Evolutionary conservation across 495 filamentous ascomycete species (phyloP).

Genomic region (Trichocladium antarcticum): DNA sequence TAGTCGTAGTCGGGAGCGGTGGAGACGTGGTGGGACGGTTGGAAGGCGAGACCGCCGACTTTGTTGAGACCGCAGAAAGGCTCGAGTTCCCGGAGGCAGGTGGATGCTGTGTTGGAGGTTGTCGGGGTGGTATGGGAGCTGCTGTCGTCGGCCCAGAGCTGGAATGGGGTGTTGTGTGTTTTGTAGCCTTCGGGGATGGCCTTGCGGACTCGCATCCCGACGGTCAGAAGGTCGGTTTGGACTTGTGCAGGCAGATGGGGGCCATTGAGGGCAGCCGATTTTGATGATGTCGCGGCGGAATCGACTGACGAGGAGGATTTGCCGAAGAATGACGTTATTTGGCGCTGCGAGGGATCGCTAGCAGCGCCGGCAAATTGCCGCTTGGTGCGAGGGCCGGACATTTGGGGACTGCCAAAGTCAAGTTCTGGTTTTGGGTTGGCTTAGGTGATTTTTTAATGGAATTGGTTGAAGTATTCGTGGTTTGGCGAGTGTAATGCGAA

Average conservation of each 20-base stretch:
- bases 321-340: slow-evolving; percentile 41
- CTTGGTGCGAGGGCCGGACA: slow-evolving; percentile 38
- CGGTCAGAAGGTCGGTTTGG: slow-evolving; percentile 67
- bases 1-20: slow-evolving; percentile 1
- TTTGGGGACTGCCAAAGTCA: slow-evolving; percentile 6
- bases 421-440: no score
- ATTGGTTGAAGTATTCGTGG: no score
- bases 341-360: slow-evolving; percentile 38
- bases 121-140: background rate
- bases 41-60: slow-evolving; percentile 45
- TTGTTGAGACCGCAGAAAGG: slow-evolving; percentile 70
- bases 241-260: slow-evolving; percentile 50
- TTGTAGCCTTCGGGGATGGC: slow-evolving; percentile 87
- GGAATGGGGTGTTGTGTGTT: slow-evolving; percentile 44
- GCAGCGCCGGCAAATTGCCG: slow-evolving; percentile 42
- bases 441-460: no score
- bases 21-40: slow-evolving; percentile 18
- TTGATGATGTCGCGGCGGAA: slow-evolving; percentile 2
- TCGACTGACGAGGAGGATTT: slow-evolving; percentile 7
- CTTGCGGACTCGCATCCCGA: slow-evolving; percentile 90
- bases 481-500: no score
- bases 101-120: slow-evolving; percentile 8
- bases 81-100: slow-evolving; percentile 43
- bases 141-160: slow-evolving; percentile 34
- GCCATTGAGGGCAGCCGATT: slow-evolving; percentile 27